phyloP scores from a whole-genome alignment of 192 early-diverging fungal species.

The Dissophora ornata region DNA sequence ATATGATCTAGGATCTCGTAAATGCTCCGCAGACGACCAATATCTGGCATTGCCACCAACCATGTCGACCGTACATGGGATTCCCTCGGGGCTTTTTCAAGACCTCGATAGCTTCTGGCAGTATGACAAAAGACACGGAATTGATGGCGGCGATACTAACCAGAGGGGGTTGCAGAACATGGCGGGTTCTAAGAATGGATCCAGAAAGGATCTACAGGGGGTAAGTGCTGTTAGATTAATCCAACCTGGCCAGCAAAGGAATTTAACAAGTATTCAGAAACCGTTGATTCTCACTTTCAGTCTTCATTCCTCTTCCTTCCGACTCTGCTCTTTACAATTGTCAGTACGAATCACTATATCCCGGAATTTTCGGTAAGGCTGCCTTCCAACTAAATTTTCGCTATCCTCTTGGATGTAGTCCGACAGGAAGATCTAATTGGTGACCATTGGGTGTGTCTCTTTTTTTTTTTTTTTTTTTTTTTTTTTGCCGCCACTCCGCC shows the following conservation, averaged over 20 bases:
- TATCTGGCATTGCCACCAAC: background rate
- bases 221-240: too few species aligned
- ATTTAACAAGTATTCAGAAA: too few species aligned
- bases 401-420: too few species aligned
- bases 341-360: background rate
- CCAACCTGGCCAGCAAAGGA: too few species aligned
- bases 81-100: constrained; percentile 23
- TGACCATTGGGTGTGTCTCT: background rate
- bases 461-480: background rate
- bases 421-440: too few species aligned
- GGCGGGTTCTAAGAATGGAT: constrained; percentile 21
- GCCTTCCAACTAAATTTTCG: too few species aligned
- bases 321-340: too few species aligned
- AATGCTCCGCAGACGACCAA: constrained; percentile 34
- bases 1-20: constrained; percentile 31
- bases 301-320: too few species aligned
- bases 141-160: constrained; percentile 18
- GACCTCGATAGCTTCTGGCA: constrained; percentile 12
- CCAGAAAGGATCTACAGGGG: constrained; percentile 5
- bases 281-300: too few species aligned
- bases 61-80: constrained; percentile 9
- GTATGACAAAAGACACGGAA: constrained; percentile 19
- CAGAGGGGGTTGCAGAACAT: constrained; percentile 31
- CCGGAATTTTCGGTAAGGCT: constrained; percentile 24
- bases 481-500: background rate